Conservation (phyloP, 495 filamentous ascomycete genomes). For the Jackrogersella minutella region DNA sequence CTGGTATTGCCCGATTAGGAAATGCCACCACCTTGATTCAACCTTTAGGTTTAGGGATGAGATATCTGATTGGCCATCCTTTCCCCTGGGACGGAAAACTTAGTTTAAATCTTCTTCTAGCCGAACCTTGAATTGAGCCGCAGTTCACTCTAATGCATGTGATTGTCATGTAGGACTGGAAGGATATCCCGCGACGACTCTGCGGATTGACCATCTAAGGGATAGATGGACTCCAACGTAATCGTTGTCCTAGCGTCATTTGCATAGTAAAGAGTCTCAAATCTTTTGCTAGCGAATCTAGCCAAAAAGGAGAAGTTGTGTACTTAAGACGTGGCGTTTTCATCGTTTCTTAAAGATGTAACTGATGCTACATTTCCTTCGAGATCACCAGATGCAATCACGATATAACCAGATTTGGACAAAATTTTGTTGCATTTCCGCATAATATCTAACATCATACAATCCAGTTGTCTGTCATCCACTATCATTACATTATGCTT, state of each 20-base stretch:
- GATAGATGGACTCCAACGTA: too few relatives aligned
- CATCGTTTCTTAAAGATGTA: not conserved
- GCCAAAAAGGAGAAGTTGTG: too few relatives aligned
- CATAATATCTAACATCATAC: conserved; percentile 12
- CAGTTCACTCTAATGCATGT: conserved; percentile 1
- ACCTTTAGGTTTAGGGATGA: not conserved
- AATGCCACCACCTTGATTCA: not conserved
- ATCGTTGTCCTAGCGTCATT: too few relatives aligned
- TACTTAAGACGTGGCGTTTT: too few relatives aligned
- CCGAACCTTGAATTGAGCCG: conserved; percentile 12
- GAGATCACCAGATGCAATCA: not conserved
- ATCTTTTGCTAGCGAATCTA: too few relatives aligned
- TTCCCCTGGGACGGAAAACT: not conserved
- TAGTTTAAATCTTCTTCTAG: not conserved
- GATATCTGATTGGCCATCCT: conserved; percentile 10
- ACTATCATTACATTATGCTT: conserved; percentile 34
- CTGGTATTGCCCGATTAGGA: conserved; percentile 1
- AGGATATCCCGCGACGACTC: too few relatives aligned
- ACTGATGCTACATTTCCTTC: not conserved
- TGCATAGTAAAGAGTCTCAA: too few relatives aligned
- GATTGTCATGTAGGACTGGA: not conserved
- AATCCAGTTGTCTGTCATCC: conserved; percentile 6
- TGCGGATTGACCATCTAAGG: too few relatives aligned
- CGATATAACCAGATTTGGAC: not conserved
- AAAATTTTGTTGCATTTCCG: conserved; percentile 1